A percentile compares a stretch with the other conserved stretches of the same genome.
Evolutionary conservation across 2,329 filamentous ascomycete genomes (phyloP).

Genomic region (Nemania abortiva): DNA sequence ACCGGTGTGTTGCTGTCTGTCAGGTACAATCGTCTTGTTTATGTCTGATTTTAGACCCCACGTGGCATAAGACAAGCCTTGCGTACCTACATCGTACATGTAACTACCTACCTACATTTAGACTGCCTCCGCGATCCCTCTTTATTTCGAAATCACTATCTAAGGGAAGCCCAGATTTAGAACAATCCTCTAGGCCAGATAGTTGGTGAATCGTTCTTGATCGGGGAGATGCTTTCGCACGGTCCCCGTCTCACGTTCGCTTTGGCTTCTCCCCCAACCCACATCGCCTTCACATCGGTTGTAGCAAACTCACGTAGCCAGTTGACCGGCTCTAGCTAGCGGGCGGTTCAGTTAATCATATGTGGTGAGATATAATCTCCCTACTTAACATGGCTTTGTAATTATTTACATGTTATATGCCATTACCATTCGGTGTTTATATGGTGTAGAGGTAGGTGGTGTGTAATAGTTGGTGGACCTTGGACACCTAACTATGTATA

Average conservation of each 20-base stretch:
- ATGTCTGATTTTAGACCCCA: slow-evolving; percentile 46
- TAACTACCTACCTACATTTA: background rate
- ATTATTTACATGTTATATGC: no score
- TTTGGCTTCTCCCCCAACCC: slow-evolving; percentile 20
- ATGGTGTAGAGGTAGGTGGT: background rate
- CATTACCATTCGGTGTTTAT: no score
- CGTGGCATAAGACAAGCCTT: slow-evolving; percentile 37
- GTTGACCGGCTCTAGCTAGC: background rate
- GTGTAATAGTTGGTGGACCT: background rate
- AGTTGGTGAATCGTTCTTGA: background rate
- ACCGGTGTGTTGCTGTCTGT: background rate
- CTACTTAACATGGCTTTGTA: no score
- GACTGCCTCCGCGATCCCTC: no score
- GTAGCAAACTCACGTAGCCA: background rate
- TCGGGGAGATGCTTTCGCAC: slow-evolving; percentile 13
- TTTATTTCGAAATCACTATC: no score
- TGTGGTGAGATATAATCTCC: background rate
- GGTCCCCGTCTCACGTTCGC: slow-evolving; percentile 20
- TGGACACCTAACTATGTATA: background rate
- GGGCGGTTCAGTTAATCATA: background rate
- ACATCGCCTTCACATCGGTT: slow-evolving; percentile 7
- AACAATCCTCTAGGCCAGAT: background rate
- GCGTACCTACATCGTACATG: background rate
- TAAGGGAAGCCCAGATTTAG: background rate
- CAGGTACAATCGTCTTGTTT: background rate